These are phyloP conservation scores for Amphichorda felina DNA, from an alignment of 2,329 filamentous ascomycete genomes.

Conservation along the genomic window DNA sequence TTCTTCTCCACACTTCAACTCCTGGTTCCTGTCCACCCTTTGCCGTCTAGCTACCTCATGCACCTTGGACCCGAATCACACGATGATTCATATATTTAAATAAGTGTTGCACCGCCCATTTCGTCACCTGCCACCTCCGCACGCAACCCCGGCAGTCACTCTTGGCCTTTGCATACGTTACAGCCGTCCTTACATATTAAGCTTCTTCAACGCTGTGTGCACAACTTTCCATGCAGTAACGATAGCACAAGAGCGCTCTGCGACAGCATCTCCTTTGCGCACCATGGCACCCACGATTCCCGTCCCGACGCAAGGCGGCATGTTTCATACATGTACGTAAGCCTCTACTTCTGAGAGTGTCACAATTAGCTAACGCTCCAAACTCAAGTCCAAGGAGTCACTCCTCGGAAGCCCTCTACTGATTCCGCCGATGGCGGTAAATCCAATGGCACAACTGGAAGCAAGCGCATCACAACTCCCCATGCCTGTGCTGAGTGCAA, in stretches of 20 bases:
- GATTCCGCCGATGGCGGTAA: constrained; percentile 25
- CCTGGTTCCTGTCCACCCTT: neutral
- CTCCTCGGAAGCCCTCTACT: constrained; percentile 33
- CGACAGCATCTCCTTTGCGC: constrained; percentile 1
- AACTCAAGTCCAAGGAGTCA: constrained; percentile 34
- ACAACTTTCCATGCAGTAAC: neutral
- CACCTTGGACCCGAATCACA: neutral
- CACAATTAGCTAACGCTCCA: constrained; percentile 5
- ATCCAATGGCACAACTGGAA: constrained; percentile 20
- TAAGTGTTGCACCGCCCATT: neutral
- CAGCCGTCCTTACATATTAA: constrained; percentile 1
- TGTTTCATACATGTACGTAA: constrained; percentile 29
- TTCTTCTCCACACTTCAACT: constrained; percentile 2
- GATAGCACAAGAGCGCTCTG: no score
- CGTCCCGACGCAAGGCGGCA: constrained; percentile 35
- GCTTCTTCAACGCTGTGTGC: neutral
- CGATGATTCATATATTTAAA: constrained; percentile 3
- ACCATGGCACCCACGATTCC: constrained; percentile 28
- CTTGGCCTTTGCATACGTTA: no score
- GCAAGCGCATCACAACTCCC: constrained; percentile 41
- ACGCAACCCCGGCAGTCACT: neutral
- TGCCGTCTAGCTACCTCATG: neutral
- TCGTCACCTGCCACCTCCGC: constrained; percentile 2
- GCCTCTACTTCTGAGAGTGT: neutral
- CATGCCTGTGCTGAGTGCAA: constrained; percentile 69